phyloP scores from a whole-genome alignment of 352 stramenopile species.

The Phytophthora pini region DNA sequence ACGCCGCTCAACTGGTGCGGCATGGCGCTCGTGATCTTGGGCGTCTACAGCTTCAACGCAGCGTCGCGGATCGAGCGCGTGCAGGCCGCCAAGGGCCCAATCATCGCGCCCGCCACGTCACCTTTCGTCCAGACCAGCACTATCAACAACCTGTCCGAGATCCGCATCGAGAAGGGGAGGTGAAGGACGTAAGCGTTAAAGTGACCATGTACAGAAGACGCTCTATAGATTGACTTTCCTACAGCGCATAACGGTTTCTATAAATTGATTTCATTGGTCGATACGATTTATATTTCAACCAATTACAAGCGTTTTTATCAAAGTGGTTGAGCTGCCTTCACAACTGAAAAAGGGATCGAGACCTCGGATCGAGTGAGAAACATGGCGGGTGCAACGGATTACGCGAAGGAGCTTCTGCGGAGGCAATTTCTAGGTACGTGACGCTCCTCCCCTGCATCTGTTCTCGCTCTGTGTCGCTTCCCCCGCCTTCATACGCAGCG shows the following conservation, averaged over 20 bases:
- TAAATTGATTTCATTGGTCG: conserved; percentile 17
- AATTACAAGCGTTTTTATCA: conserved; percentile 11
- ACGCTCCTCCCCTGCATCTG: conserved; percentile 1
- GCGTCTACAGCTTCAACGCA: conserved; percentile 90
- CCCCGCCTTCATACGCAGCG: background rate
- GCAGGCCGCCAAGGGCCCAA: conserved; percentile 30
- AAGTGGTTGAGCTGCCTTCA: conserved; percentile 20
- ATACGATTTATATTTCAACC: conserved; percentile 10
- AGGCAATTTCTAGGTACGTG: conserved; percentile 82
- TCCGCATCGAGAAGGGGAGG: conserved; percentile 63
- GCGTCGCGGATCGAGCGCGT: conserved; percentile 70
- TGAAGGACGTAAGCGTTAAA: conserved; percentile 16
- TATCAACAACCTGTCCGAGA: conserved; percentile 66
- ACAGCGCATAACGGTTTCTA: conserved; percentile 13
- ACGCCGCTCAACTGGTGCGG: conserved; percentile 85
- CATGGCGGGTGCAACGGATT: conserved; percentile 63
- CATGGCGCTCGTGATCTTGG: conserved; percentile 88
- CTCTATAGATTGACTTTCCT: conserved; percentile 1
- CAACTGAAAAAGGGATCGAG: conserved; percentile 29
- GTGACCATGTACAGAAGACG: conserved; percentile 24
- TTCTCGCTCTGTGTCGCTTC: background rate
- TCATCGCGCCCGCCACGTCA: conserved; percentile 38
- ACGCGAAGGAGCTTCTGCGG: conserved; percentile 82
- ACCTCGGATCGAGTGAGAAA: conserved; percentile 22
- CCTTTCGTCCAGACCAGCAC: conserved; percentile 58